A percentile compares a stretch with the other conserved stretches of the same genome.
Conservation (phyloP, 345 rosid species). For the Moringa oleifera region DNA sequence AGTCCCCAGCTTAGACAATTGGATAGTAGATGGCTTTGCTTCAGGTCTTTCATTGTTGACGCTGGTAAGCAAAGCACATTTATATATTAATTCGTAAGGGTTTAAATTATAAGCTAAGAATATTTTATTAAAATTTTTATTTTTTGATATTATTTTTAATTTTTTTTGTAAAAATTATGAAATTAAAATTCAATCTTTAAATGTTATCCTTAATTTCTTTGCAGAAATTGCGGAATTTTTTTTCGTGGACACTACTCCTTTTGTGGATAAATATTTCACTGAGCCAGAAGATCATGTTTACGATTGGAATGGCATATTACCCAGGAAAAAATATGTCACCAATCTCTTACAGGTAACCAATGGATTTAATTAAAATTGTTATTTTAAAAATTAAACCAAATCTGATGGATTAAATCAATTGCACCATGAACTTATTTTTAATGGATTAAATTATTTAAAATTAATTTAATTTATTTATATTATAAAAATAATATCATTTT, state of each 20-base stretch:
- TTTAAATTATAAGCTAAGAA: too few relatives aligned
- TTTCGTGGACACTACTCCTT: conserved; percentile 68
- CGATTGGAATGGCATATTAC: conserved; percentile 57
- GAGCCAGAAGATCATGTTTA: conserved; percentile 41
- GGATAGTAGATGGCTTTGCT: conserved; percentile 52
- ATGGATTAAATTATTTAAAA: too few relatives aligned
- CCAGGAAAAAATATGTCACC: conserved; percentile 41
- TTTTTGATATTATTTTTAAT: neutral
- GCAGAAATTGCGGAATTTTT: conserved; percentile 49
- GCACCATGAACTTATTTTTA: too few relatives aligned
- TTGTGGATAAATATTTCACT: conserved; percentile 47
- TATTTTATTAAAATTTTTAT: neutral
- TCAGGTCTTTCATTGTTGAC: conserved; percentile 39
- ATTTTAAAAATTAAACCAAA: too few relatives aligned
- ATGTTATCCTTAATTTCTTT: neutral
- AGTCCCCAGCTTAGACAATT: conserved; percentile 31
- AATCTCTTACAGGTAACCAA: conserved; percentile 37
- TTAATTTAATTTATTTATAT: too few relatives aligned
- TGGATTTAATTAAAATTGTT: too few relatives aligned
- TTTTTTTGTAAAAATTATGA: too few relatives aligned
- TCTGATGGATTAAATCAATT: too few relatives aligned
- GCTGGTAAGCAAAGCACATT: conserved; percentile 27
- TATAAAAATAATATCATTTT: too few relatives aligned
- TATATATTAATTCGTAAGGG: too few relatives aligned
- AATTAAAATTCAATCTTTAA: too few relatives aligned